Base-by-base conservation (phyloP, 1,139 yeast genomes). In the Schizosaccharomyces versatilis region DNA sequence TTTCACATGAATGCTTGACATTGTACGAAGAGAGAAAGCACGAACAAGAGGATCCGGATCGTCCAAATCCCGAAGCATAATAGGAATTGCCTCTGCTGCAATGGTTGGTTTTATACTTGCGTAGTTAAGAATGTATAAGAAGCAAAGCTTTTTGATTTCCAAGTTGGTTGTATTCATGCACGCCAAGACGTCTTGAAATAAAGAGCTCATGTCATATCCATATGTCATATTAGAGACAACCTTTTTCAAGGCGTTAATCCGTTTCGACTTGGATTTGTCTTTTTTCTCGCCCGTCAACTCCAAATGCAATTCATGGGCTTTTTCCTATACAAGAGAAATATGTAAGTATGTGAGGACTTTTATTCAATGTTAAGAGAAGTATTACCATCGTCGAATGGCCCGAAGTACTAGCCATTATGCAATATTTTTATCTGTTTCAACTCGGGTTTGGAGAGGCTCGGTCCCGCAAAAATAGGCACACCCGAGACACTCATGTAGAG, bases 141-240 rank as follows among this genome's bases (percentile, higher is more conserved):
- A 70, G 58, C 73, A 68, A 71, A 84, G 73, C 60, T 81, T 76
- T 62, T 86, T 78, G 56, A 82, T 73, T 61, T 84, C 95, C 48
- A 80, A 65, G 66, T 84, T 95, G 57, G 77, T 78, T 19, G 75
- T 70, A 54, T 73, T 69, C 72, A 84, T 73, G 56, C 83, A 71
- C 9, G 70, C 70, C 7, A 83, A 65, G 10, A 88, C 75, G 53
- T 83, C 94, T 0, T 81, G 80, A 64, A 81, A 76, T 58, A 88
- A 65, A 42, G 71, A 64, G 9, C 78, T 73, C 77, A 86, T 76
- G 63, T 88, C 96, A 60, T 85, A 85, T 57, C 86, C 86, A 68
- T 86, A 73, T 5, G 93, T 81, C 67, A 85, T 74, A 65, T 86
- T 88, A 51, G 95, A 94, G 7, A 86, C 73, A 38, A 85, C 75